phyloP scores from a whole-genome alignment of 768 basidiomycete genomes.

The Suillus lakei region DNA sequence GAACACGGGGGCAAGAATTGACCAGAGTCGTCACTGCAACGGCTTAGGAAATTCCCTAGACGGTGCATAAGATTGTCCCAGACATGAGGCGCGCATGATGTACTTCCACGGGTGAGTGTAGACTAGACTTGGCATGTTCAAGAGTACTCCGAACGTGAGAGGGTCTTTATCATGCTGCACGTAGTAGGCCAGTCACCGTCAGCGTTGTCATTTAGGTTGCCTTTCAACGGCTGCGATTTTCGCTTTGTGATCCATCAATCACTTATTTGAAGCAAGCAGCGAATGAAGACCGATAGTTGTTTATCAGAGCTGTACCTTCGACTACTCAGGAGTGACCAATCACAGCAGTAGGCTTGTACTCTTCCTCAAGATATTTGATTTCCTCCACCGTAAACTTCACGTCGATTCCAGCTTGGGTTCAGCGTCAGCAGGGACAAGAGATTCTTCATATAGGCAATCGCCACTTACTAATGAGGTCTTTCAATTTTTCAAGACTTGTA shows the following conservation, averaged over 20 bases:
- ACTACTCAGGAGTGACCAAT: slow-evolving; percentile 38
- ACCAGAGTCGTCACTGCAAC: not conserved
- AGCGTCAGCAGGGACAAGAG: slow-evolving; percentile 10
- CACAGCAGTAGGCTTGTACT: slow-evolving; percentile 46
- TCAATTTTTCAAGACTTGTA: slow-evolving; percentile 44
- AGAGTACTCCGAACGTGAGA: not conserved
- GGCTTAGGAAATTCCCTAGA: not conserved
- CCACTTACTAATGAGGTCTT: slow-evolving; percentile 43
- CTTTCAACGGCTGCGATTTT: no score
- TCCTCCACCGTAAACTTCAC: slow-evolving; percentile 54
- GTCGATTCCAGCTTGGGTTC: slow-evolving; percentile 37
- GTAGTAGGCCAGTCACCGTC: no score
- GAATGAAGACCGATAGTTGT: not conserved
- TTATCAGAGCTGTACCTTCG: not conserved
- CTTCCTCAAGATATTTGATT: slow-evolving; percentile 47
- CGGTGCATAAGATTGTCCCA: not conserved
- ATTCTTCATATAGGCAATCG: not conserved
- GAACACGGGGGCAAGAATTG: not conserved
- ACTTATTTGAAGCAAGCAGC: not conserved
- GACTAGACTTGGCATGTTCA: not conserved
- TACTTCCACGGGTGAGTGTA: not conserved
- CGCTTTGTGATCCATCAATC: not conserved
- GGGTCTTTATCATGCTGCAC: not conserved
- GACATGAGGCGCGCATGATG: not conserved
- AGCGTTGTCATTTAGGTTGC: no score